A percentile compares a stretch with the other conserved stretches of the same genome.
phyloP scores from a whole-genome alignment of 176 grass and related monocot species.

The Paspalum notatum region DNA sequence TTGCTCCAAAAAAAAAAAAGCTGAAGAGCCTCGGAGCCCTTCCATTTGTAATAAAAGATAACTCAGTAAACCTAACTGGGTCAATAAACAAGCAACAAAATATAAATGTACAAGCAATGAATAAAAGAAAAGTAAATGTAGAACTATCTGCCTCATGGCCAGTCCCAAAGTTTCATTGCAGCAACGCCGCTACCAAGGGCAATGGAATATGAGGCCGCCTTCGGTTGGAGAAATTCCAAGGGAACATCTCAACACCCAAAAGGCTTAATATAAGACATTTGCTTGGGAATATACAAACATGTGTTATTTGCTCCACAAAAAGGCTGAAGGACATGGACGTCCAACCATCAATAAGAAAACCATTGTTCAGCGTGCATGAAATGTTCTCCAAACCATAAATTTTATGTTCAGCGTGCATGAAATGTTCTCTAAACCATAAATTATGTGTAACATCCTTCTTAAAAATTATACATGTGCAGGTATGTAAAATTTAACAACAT shows the following conservation, averaged over 20 bases:
- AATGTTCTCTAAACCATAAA: no score
- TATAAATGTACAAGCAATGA: background rate
- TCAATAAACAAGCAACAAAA: background rate
- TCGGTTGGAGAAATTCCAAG: no score
- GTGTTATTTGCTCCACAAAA: constrained; percentile 40
- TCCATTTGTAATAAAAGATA: constrained; percentile 46
- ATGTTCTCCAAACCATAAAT: no score
- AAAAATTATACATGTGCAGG: background rate
- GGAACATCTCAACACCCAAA: constrained; percentile 44
- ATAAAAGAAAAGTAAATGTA: no score
- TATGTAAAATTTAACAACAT: background rate
- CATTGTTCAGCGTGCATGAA: background rate
- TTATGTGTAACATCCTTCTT: background rate
- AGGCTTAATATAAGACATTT: constrained; percentile 52
- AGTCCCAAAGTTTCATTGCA: constrained; percentile 58
- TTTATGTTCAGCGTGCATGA: no score
- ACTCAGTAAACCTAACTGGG: no score
- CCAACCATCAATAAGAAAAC: background rate
- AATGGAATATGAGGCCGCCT: no score
- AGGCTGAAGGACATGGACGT: constrained; percentile 38
- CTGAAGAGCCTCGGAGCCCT: constrained; percentile 47
- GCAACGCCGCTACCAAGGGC: constrained; percentile 48
- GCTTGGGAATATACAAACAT: constrained; percentile 64
- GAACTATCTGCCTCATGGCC: constrained; percentile 71
- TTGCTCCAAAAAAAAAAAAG: constrained; percentile 31